These are phyloP conservation scores for Rhizoclosmatium globosum DNA, from an alignment of 192 early-diverging fungal genomes.

Conservation along the genomic window DNA sequence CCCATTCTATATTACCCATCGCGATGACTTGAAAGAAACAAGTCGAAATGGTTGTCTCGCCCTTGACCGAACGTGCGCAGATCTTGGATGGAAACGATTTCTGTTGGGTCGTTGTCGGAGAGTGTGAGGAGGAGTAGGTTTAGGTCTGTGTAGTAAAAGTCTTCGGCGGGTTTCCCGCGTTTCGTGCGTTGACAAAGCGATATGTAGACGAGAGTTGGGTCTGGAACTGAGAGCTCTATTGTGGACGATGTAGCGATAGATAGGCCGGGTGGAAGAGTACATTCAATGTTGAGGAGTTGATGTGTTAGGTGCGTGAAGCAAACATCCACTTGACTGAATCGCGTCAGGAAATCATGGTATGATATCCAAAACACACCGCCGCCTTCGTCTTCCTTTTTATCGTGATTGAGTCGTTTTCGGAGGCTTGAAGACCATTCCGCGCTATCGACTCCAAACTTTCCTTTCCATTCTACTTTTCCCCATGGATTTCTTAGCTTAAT, in stretches of 20 bases:
- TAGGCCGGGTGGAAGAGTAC: neutral
- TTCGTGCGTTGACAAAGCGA: slow-evolving; percentile 37
- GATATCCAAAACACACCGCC: slow-evolving; percentile 39
- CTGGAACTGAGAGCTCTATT: slow-evolving; percentile 31
- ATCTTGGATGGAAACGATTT: slow-evolving; percentile 16
- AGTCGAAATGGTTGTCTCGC: slow-evolving; percentile 35
- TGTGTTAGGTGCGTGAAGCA: slow-evolving; percentile 27
- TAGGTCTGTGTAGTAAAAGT: slow-evolving; percentile 39
- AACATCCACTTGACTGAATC: slow-evolving; percentile 40
- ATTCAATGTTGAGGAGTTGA: slow-evolving; percentile 16
- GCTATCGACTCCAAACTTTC: slow-evolving; percentile 28
- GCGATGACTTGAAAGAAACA: slow-evolving; percentile 19
- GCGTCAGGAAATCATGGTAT: slow-evolving; percentile 37
- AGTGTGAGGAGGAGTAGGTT: slow-evolving; percentile 22
- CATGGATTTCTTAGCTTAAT: slow-evolving; percentile 44
- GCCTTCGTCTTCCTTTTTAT: neutral
- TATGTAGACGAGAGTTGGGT: slow-evolving; percentile 31
- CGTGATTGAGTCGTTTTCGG: slow-evolving; percentile 29
- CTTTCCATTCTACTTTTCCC: slow-evolving; percentile 42
- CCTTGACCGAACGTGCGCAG: slow-evolving; percentile 39
- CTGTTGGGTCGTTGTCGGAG: neutral
- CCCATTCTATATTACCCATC: slow-evolving; percentile 19
- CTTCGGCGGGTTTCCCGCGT: slow-evolving; percentile 38
- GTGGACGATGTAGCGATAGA: neutral
- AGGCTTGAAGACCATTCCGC: slow-evolving; percentile 29